These are phyloP conservation scores for Yarrowia sp. DNA, from an alignment of 805 yeast genomes.

Conservation along the genomic window DNA sequence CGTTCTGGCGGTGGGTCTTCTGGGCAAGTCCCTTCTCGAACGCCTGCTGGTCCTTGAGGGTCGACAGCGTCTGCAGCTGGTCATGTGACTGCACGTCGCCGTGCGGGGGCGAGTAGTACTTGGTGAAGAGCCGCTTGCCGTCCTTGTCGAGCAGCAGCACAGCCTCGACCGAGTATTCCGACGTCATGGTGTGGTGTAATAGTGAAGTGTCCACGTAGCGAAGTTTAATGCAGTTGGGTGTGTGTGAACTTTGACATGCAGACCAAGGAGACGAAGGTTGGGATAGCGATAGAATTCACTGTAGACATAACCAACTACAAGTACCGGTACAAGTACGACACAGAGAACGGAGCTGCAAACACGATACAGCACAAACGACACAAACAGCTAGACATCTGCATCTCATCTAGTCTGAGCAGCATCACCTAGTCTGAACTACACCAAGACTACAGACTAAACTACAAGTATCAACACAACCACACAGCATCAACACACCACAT, in stretches of 20 bases:
- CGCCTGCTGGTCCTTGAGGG: slow-evolving; percentile 60
- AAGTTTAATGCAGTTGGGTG: no score
- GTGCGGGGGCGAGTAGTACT: slow-evolving; percentile 75
- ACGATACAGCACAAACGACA: no score
- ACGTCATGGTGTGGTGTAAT: slow-evolving; percentile 36
- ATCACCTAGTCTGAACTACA: no score
- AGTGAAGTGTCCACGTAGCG: slow-evolving; percentile 16
- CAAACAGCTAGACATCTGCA: no score
- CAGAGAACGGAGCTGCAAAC: no score
- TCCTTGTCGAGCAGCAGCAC: slow-evolving; percentile 75
- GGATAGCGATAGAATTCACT: no score
- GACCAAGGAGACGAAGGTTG: no score
- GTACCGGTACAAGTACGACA: no score
- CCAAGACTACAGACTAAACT: no score
- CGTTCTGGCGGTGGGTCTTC: slow-evolving; percentile 77
- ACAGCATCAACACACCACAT: not conserved
- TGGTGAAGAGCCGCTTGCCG: slow-evolving; percentile 77
- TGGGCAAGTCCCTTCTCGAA: slow-evolving; percentile 71
- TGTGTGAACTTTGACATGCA: no score
- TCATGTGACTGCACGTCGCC: slow-evolving; percentile 29
- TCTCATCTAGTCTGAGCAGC: no score
- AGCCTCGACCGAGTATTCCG: slow-evolving; percentile 76
- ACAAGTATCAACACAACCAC: not conserved
- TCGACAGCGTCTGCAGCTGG: slow-evolving; percentile 38
- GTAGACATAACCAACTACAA: no score